Percentiles rank a stretch among this genome's conserved stretches.
Evolutionary conservation across 257 asterid genomes (phyloP).

Genomic region (Plantago ovata): DNA sequence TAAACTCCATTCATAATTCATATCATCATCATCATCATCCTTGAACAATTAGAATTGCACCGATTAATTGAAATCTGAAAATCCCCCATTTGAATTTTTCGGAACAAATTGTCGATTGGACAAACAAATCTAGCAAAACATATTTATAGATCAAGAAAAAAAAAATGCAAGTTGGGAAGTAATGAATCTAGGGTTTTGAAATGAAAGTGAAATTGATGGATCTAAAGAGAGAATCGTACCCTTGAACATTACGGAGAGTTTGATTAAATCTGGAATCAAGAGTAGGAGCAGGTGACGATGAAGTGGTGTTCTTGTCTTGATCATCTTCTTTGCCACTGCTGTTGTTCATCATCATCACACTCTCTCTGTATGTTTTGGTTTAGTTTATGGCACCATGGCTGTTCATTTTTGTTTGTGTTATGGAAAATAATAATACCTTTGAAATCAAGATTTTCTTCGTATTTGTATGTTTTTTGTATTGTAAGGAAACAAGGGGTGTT

Average conservation of each 20-base stretch:
- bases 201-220: slow-evolving; percentile 25
- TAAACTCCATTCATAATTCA: too few relatives aligned
- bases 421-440: too few relatives aligned
- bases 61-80: too few relatives aligned
- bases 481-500: too few relatives aligned
- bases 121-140: slow-evolving; percentile 22
- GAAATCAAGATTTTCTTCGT: too few relatives aligned
- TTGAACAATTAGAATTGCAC: too few relatives aligned
- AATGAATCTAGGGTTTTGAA: neutral
- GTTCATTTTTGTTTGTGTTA: too few relatives aligned
- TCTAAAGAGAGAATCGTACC: slow-evolving; percentile 50
- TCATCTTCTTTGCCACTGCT: slow-evolving; percentile 39
- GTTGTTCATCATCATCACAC: slow-evolving; percentile 32
- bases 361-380: neutral
- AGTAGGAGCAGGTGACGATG: slow-evolving; percentile 43
- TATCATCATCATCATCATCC: too few relatives aligned
- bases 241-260: slow-evolving; percentile 93
- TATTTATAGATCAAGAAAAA: neutral
- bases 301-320: slow-evolving; percentile 40
- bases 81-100: too few relatives aligned
- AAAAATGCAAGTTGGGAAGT: slow-evolving; percentile 14
- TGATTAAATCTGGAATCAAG: slow-evolving; percentile 94
- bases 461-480: too few relatives aligned
- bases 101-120: slow-evolving; percentile 5
- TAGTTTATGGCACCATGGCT: too few relatives aligned